Evolutionary conservation across 2,329 filamentous ascomycete genomes (phyloP).

Genomic region (Leptographium flavum): DNA sequence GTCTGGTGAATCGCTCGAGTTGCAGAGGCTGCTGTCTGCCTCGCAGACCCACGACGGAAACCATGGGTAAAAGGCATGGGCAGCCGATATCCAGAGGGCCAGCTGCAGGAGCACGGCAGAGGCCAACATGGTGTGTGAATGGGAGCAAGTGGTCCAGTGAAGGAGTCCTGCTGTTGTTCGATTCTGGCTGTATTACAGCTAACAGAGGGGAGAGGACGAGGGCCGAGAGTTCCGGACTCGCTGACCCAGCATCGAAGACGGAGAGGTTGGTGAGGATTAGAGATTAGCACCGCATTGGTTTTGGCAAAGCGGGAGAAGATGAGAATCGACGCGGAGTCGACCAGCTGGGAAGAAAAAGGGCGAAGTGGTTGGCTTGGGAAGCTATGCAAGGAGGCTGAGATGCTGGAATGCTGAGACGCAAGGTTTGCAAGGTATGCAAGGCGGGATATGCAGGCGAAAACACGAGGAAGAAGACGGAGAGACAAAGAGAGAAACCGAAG

Average conservation of each 20-base stretch:
- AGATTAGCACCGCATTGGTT: conserved; percentile 4
- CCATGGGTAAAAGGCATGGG: conserved; percentile 34
- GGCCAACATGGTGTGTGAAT: conserved; percentile 23
- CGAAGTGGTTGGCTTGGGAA: no score
- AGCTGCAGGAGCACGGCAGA: conserved; percentile 25
- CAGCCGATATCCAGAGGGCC: conserved; percentile 30
- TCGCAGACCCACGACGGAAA: conserved; percentile 18
- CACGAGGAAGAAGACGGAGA: no score
- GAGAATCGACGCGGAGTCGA: no score
- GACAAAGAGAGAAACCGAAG: no score
- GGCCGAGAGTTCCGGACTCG: conserved; percentile 6
- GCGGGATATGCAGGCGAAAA: no score
- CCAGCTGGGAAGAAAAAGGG: no score
- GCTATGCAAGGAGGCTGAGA: no score
- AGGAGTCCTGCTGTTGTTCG: conserved; percentile 9
- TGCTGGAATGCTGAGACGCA: no score
- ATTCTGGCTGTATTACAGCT: background rate
- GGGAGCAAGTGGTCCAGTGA: conserved; percentile 8
- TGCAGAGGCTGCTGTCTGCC: conserved; percentile 15
- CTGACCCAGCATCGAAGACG: background rate
- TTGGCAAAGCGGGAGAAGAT: background rate
- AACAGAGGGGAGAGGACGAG: background rate
- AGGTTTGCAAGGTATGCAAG: no score
- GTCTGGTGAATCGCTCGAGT: background rate
- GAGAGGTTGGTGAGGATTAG: background rate